Evolutionary conservation across 2,329 filamentous ascomycete species (phyloP).

Genomic region (Fusarium cicatricum): DNA sequence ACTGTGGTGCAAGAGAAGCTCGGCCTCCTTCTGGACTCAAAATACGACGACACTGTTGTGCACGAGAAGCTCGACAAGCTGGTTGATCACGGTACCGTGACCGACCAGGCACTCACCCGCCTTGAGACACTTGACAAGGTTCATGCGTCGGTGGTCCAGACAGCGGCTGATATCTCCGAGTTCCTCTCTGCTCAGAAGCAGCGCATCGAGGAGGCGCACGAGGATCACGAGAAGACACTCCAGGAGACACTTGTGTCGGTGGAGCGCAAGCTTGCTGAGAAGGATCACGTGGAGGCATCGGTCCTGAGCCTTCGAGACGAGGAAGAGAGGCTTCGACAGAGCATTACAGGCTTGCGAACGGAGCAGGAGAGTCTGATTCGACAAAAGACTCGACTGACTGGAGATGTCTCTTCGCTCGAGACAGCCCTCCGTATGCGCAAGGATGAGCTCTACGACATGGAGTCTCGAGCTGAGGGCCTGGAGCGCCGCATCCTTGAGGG

Average conservation of each 20-base stretch:
- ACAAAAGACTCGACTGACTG: constrained; percentile 81
- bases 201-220: constrained; percentile 78
- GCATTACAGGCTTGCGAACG: constrained; percentile 65
- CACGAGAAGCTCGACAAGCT: constrained; percentile 55
- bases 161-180: constrained; percentile 82
- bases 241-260: constrained; percentile 83
- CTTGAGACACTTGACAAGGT: constrained; percentile 88
- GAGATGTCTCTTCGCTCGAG: constrained; percentile 89
- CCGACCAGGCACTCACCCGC: constrained; percentile 75
- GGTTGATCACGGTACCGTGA: constrained; percentile 69
- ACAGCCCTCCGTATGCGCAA: constrained; percentile 88
- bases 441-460: constrained; percentile 92
- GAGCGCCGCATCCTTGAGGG: constrained; percentile 94
- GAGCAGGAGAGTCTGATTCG: constrained; percentile 80
- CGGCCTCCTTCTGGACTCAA: constrained; percentile 36
- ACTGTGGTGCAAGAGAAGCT: constrained; percentile 45
- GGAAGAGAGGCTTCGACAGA: constrained; percentile 61
- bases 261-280: constrained; percentile 75
- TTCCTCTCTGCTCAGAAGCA: constrained; percentile 82
- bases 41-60: constrained; percentile 60
- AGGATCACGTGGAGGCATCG: constrained; percentile 67
- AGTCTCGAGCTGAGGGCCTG: constrained; percentile 83
- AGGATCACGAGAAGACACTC: constrained; percentile 79
- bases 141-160: constrained; percentile 84
- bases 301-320: constrained; percentile 61